phyloP scores from a whole-genome alignment of 1,284 basidiomycete genomes.

The Ceratobasidium sp. region DNA sequence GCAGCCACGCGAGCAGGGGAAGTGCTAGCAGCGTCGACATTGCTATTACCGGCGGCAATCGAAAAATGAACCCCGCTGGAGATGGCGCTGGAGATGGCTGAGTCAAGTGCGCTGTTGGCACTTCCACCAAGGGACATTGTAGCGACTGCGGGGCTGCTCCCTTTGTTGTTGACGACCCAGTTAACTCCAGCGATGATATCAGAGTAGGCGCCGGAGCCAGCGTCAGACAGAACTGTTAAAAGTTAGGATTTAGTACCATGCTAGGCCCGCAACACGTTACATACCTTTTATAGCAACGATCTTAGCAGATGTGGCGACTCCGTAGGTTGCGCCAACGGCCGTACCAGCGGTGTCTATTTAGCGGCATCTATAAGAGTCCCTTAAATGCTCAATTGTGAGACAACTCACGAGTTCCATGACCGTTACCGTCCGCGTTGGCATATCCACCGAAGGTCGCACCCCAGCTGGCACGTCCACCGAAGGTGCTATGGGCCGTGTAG shows the following conservation, averaged over 20 bases:
- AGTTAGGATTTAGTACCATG: background rate
- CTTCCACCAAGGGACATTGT: slow-evolving; percentile 47
- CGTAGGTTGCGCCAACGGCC: slow-evolving; percentile 36
- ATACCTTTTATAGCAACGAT: slow-evolving; percentile 39
- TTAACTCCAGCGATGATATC: slow-evolving; percentile 89
- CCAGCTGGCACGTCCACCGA: slow-evolving; percentile 35
- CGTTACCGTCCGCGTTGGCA: slow-evolving; percentile 34
- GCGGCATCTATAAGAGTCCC: background rate
- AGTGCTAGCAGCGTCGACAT: slow-evolving; percentile 62
- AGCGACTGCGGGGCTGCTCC: slow-evolving; percentile 42
- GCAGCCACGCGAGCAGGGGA: slow-evolving; percentile 71
- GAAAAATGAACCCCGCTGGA: slow-evolving; percentile 90
- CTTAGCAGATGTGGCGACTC: slow-evolving; percentile 36
- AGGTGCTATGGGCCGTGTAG: slow-evolving; percentile 21
- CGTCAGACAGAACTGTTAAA: slow-evolving; percentile 81
- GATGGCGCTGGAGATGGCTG: slow-evolving; percentile 67
- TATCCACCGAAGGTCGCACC: slow-evolving; percentile 27
- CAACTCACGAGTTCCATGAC: slow-evolving; percentile 38
- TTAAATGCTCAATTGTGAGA: too few relatives aligned
- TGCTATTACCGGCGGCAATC: slow-evolving; percentile 87
- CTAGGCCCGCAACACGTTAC: background rate
- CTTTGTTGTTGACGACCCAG: slow-evolving; percentile 78
- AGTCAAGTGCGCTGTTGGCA: slow-evolving; percentile 46
- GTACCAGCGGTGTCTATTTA: slow-evolving; percentile 38
- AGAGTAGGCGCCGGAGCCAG: slow-evolving; percentile 94